A percentile compares a stretch with the other conserved stretches of the same genome.
Conservation (phyloP, 768 basidiomycete genomes). For the Suillus placidus region DNA sequence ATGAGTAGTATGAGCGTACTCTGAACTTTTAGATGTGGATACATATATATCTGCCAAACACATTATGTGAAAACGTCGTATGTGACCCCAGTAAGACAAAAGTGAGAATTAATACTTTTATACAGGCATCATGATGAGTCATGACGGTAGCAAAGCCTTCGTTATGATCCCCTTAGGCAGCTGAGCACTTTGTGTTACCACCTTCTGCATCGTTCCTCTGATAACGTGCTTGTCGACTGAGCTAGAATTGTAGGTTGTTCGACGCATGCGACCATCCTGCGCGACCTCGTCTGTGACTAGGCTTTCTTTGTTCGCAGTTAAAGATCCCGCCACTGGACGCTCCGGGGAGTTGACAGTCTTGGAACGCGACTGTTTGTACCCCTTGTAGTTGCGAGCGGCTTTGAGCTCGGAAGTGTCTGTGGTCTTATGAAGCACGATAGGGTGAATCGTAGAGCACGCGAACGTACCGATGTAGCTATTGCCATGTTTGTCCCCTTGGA, state of each 20-base stretch:
- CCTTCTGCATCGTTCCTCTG: constrained; percentile 59
- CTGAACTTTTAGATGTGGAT: constrained; percentile 10
- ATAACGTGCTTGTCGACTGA: constrained; percentile 52
- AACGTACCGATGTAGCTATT: constrained; percentile 56
- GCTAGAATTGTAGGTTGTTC: constrained; percentile 39
- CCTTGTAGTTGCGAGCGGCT: constrained; percentile 17
- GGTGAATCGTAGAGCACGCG: constrained; percentile 11
- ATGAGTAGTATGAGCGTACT: constrained; percentile 21
- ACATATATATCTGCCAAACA: constrained; percentile 15
- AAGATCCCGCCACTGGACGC: constrained; percentile 24
- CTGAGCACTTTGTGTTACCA: constrained; percentile 37
- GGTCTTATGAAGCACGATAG: constrained; percentile 8
- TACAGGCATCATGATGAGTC: neutral
- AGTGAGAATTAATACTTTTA: constrained; percentile 21
- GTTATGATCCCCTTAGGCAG: constrained; percentile 18
- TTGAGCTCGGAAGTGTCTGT: constrained; percentile 29
- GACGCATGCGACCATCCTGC: constrained; percentile 44
- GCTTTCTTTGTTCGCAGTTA: constrained; percentile 41
- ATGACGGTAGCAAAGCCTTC: constrained; percentile 15
- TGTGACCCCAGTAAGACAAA: constrained; percentile 6
- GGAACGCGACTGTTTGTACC: constrained; percentile 7
- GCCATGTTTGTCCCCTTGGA: constrained; percentile 56
- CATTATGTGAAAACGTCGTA: constrained; percentile 6
- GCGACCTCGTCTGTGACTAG: constrained; percentile 39
- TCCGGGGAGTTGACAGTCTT: constrained; percentile 25